Percentiles rank a stretch among this genome's conserved stretches.
phyloP scores from a whole-genome alignment of 1,139 yeast genomes.

The Suhomyces bokatorum region DNA sequence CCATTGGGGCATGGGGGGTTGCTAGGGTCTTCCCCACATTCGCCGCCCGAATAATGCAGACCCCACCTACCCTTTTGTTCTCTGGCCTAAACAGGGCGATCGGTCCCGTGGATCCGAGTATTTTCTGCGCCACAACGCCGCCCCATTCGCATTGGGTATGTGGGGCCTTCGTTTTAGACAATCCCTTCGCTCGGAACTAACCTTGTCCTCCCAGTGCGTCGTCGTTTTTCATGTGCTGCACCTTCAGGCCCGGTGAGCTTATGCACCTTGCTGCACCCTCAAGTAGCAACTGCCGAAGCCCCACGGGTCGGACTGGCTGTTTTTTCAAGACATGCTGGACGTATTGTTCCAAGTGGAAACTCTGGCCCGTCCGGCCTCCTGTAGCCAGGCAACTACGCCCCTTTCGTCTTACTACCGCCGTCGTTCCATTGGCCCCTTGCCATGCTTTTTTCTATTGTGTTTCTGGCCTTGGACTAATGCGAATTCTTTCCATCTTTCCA shows the following conservation, averaged over 20 bases:
- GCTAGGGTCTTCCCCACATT: conserved; percentile 6
- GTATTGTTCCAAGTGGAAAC: too few species aligned
- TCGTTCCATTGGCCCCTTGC: too few species aligned
- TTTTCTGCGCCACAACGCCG: background rate
- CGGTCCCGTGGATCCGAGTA: conserved; percentile 2
- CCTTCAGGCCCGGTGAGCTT: background rate
- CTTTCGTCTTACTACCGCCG: too few species aligned
- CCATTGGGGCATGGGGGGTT: background rate
- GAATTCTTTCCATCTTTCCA: too few species aligned
- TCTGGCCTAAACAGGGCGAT: conserved; percentile 1
- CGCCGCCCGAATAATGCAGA: background rate
- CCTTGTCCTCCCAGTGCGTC: background rate
- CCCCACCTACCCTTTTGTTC: conserved; percentile 1
- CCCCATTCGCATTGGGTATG: background rate
- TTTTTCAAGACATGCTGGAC: too few species aligned
- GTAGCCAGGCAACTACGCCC: too few species aligned
- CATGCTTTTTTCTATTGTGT: too few species aligned
- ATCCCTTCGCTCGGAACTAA: too few species aligned
- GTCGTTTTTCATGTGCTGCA: background rate
- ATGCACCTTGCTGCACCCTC: background rate
- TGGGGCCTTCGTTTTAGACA: background rate
- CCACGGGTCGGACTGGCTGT: too few species aligned
- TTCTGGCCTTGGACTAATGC: too few species aligned
- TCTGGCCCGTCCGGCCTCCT: too few species aligned
- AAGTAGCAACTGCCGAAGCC: too few species aligned